Percentiles rank a stretch among this genome's conserved stretches.
Evolutionary conservation across 23 red algal genomes (phyloP).

Genomic region (Gracilaria gracilis): DNA sequence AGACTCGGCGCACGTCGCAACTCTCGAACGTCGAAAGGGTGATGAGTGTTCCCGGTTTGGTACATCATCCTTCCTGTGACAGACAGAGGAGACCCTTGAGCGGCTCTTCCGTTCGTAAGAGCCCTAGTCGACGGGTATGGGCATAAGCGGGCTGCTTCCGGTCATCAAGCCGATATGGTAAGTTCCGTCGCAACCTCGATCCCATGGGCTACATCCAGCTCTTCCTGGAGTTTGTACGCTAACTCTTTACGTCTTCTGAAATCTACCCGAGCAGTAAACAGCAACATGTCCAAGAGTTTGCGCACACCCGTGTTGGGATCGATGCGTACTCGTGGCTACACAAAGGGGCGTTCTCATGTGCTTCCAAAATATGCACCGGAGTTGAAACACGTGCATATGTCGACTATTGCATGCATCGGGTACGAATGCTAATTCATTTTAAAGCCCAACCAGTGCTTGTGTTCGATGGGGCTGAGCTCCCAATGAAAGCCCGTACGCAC

Average conservation of each 20-base stretch:
- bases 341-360: slow-evolving; percentile 78
- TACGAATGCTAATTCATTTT: slow-evolving; percentile 90
- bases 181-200: background rate
- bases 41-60: background rate
- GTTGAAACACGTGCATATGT: slow-evolving; percentile 69
- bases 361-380: slow-evolving; percentile 69
- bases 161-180: slow-evolving; percentile 85
- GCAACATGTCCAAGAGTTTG: slow-evolving; percentile 81
- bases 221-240: background rate
- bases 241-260: background rate
- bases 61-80: background rate
- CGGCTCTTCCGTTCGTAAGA: background rate
- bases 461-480: slow-evolving; percentile 95
- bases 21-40: background rate
- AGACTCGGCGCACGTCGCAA: background rate
- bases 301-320: slow-evolving; percentile 77
- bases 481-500: slow-evolving; percentile 86
- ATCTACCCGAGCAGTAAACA: slow-evolving; percentile 28
- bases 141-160: slow-evolving; percentile 85
- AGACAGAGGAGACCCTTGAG: background rate
- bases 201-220: background rate
- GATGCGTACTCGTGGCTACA: slow-evolving; percentile 93
- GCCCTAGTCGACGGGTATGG: slow-evolving; percentile 55
- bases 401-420: slow-evolving; percentile 82
- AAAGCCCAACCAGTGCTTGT: slow-evolving; percentile 84